Evolutionary conservation across 352 stramenopile genomes (phyloP).

Genomic region (Phytopythium sindhum): DNA sequence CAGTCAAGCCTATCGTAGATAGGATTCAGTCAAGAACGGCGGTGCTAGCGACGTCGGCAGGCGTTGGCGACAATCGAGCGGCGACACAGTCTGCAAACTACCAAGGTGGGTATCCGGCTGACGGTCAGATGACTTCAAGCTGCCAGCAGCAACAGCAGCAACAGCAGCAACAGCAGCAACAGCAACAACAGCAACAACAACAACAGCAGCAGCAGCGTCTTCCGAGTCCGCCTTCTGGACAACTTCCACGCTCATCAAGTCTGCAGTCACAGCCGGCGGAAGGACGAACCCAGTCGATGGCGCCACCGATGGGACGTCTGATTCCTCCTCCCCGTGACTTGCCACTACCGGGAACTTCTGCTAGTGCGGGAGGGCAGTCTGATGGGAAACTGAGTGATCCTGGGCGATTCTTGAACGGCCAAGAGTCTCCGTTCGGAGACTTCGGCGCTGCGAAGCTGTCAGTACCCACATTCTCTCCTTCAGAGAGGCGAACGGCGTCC

Average conservation of each 20-base stretch:
- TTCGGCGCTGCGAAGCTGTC: background rate
- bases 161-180: background rate
- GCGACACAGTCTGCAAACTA: background rate
- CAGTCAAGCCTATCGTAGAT: conserved; percentile 70
- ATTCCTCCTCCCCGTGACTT: background rate
- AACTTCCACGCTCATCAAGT: background rate
- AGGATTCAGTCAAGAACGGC: conserved; percentile 37
- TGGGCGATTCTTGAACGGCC: conserved; percentile 5
- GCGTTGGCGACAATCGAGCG: conserved; percentile 1
- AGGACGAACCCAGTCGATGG: background rate
- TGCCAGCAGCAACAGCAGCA: background rate
- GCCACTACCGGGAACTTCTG: background rate
- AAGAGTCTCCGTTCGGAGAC: conserved; percentile 7
- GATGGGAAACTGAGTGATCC: background rate
- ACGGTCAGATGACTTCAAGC: background rate
- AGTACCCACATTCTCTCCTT: conserved; percentile 6
- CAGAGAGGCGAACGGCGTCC: conserved; percentile 5
- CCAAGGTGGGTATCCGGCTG: background rate
- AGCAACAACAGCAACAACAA: background rate
- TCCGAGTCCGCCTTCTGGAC: background rate
- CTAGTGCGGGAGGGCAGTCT: background rate
- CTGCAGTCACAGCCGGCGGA: background rate
- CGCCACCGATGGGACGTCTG: background rate
- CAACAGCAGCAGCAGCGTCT: background rate
- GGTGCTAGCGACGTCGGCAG: background rate